phyloP scores from a whole-genome alignment of 2,329 filamentous ascomycete species.

The Monilinia polystroma region DNA sequence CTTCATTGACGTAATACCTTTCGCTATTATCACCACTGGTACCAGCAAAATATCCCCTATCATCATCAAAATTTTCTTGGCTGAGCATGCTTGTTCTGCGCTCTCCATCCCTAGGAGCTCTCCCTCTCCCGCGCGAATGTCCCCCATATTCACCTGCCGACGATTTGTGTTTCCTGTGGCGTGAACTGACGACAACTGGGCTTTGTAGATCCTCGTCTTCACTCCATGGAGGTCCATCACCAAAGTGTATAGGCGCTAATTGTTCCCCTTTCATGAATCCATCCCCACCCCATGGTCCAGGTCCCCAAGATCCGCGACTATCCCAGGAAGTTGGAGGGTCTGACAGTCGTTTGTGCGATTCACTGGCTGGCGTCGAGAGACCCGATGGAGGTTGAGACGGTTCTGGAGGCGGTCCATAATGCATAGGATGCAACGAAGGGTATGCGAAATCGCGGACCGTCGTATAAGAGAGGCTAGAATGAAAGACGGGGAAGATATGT shows the following conservation, averaged over 20 bases:
- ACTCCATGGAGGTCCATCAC: constrained; percentile 87
- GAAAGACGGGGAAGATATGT: constrained; percentile 78
- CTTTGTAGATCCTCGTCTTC: constrained; percentile 95
- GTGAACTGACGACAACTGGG: constrained; percentile 77
- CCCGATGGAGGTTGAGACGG: constrained; percentile 68
- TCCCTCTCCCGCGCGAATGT: constrained; percentile 46
- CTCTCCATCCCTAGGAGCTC: constrained; percentile 46
- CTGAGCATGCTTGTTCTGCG: constrained; percentile 47
- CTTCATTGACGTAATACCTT: constrained; percentile 70
- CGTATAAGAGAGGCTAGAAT: constrained; percentile 84
- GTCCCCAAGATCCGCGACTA: constrained; percentile 59
- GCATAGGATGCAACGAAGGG: constrained; percentile 74
- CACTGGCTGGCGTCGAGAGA: constrained; percentile 80
- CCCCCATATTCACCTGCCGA: constrained; percentile 50
- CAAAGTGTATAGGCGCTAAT: constrained; percentile 78
- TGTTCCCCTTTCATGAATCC: constrained; percentile 64
- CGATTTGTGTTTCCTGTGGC: constrained; percentile 84
- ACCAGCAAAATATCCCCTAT: constrained; percentile 65
- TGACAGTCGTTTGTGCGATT: constrained; percentile 72
- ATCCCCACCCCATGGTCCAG: constrained; percentile 40
- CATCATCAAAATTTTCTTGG: constrained; percentile 54
- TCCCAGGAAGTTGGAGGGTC: constrained; percentile 80
- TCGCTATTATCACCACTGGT: constrained; percentile 70
- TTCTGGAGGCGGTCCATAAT: constrained; percentile 88
- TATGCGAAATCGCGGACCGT: constrained; percentile 96